phyloP scores from a whole-genome alignment of 345 rosid genomes.

The Trapa incisa region DNA sequence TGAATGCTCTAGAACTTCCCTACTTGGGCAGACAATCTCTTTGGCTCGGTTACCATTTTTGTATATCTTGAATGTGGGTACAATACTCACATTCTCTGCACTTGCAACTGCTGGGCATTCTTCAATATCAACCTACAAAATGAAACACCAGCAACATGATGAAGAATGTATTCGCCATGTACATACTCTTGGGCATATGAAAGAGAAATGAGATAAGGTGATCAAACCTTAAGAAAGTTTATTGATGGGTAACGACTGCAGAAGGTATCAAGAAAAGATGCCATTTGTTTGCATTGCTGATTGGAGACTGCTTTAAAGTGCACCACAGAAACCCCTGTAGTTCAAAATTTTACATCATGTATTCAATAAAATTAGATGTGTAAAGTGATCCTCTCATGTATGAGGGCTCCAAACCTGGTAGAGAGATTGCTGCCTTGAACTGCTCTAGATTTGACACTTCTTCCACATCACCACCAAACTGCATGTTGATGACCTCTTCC shows the following conservation, averaged over 20 bases:
- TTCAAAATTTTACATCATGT: neutral
- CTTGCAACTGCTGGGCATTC: constrained; percentile 39
- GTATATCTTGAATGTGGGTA: constrained; percentile 94
- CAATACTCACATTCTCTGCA: constrained; percentile 74
- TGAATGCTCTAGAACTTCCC: constrained; percentile 71
- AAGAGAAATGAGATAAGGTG: neutral
- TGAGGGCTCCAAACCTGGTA: constrained; percentile 36
- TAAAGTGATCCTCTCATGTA: neutral
- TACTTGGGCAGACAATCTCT: constrained; percentile 87
- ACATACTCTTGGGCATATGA: neutral
- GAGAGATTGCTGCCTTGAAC: constrained; percentile 67
- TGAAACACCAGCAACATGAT: neutral
- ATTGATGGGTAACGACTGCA: constrained; percentile 81
- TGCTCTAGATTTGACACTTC: constrained; percentile 52
- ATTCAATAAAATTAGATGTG: neutral
- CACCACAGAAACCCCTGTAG: constrained; percentile 66
- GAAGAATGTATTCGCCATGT: neutral
- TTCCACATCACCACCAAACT: constrained; percentile 94
- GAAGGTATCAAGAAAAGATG: constrained; percentile 55
- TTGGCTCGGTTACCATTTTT: constrained; percentile 74
- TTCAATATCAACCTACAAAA: constrained; percentile 57
- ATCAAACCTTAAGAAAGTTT: constrained; percentile 67
- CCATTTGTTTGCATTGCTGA: constrained; percentile 71
- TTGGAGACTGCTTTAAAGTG: constrained; percentile 52
- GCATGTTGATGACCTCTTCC: constrained; percentile 80